phyloP scores from a whole-genome alignment of 2,329 filamentous ascomycete species.

The Phaeosphaeria sp. region DNA sequence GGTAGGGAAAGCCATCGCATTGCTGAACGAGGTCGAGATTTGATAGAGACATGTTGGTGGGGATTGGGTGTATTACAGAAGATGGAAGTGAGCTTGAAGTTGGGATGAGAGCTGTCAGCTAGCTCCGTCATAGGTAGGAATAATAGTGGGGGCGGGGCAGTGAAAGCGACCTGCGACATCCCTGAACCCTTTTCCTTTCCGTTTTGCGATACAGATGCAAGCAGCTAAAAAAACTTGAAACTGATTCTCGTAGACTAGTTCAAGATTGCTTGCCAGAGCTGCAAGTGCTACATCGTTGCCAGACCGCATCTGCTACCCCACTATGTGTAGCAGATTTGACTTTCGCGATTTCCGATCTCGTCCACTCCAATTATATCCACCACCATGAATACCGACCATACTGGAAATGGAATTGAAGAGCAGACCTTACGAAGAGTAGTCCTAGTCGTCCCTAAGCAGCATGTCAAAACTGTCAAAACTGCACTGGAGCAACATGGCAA shows the following conservation, averaged over 20 bases:
- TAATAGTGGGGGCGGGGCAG: conserved; percentile 35
- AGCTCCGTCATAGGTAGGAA: conserved; percentile 14
- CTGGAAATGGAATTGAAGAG: neutral
- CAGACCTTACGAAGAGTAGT: conserved; percentile 3
- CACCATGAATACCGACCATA: neutral
- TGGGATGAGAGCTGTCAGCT: conserved; percentile 8
- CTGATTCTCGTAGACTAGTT: too few relatives aligned
- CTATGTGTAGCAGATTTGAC: neutral
- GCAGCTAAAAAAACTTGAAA: too few relatives aligned
- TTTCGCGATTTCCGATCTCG: neutral
- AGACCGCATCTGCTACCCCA: neutral
- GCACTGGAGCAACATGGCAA: conserved; percentile 39
- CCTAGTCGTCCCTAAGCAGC: conserved; percentile 37
- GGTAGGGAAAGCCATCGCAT: conserved; percentile 80
- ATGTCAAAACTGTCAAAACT: conserved; percentile 50
- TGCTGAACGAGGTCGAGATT: conserved; percentile 64
- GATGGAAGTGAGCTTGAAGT: neutral
- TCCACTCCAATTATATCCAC: neutral
- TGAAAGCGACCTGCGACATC: neutral
- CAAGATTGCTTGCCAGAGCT: too few relatives aligned
- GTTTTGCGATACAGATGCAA: neutral
- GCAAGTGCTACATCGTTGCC: neutral
- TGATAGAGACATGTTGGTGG: conserved; percentile 44
- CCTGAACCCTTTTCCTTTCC: neutral
- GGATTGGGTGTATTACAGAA: neutral